Base-by-base conservation (phyloP, 768 basidiomycete species). In the Cyclocybe cylindracea region DNA sequence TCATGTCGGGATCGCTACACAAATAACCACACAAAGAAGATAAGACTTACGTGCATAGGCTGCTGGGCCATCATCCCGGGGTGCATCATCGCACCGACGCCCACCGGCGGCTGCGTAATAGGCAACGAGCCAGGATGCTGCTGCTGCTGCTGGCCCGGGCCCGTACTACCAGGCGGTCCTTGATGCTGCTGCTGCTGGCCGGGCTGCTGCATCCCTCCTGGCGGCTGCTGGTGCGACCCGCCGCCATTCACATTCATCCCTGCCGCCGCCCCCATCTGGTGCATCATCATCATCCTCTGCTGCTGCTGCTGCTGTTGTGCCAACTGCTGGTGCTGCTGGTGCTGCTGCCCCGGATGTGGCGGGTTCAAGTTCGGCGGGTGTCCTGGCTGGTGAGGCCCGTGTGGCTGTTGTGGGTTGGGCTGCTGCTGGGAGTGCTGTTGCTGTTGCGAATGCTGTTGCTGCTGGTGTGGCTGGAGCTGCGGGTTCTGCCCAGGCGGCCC, bases 361-460 rank as follows among this genome's bases (percentile, higher is more conserved):
- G 46, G 39, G 16, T 51, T 24, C 10, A 49, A 44, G 16, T 50
- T 54, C 13, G 52, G 42, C 19, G 35, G 51, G 44, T 62, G 61
- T 29, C 62, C 56, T 4, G 71, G 57, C 44, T 66, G 61, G 37
- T 61, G 49, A 35, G 63, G 63, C 58, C 60, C 6, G 71, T 54
- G 41, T 72, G 69, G 13, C 63, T 64, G 32, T 46, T 46, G 31
- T 69, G 70, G 33, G 32, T 40, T 18, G 57, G 56, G 29, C 24
- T 65, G 72, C 75, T 37, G 83, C 5, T 7, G 54, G 31, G 7
- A 47, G 79, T 5, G 48, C 14, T 60, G 60, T 29, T 59, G 57
- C 47, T 63, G 68, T 19, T 52, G 43, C 24, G 19, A 43, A 10
- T 43, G 56, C 31, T 47, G 53, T 32, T 51, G 61, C 37, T 53